A percentile compares a stretch with the other conserved stretches of the same genome.
Conservation (phyloP, 768 basidiomycete genomes). For the Lentinula lateritia region DNA sequence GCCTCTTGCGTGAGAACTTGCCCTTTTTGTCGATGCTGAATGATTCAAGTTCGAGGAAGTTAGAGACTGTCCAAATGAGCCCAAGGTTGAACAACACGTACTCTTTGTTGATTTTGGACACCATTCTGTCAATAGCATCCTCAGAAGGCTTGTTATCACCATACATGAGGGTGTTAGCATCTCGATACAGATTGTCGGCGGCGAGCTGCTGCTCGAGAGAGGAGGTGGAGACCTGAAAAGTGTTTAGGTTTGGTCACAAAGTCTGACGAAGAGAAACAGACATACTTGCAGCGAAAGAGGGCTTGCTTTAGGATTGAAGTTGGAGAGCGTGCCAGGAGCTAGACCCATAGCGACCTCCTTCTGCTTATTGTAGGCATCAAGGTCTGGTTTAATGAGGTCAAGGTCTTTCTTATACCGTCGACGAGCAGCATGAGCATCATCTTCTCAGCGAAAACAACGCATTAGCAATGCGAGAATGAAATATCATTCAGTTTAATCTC, state of each 20-base stretch:
- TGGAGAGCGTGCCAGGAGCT: conserved; percentile 61
- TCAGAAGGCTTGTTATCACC: conserved; percentile 94
- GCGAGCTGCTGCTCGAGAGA: conserved; percentile 63
- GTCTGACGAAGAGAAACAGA: not conserved
- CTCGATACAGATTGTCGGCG: conserved; percentile 82
- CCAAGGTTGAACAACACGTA: conserved; percentile 34
- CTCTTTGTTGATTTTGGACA: conserved; percentile 91
- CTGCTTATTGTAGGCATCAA: conserved; percentile 82
- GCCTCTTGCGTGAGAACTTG: conserved; percentile 82
- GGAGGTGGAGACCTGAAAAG: conserved; percentile 41
- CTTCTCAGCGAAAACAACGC: conserved; percentile 31
- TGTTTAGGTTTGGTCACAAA: conserved; percentile 8
- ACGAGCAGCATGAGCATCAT: conserved; percentile 85
- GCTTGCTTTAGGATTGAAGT: conserved; percentile 48
- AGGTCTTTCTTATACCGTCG: conserved; percentile 91
- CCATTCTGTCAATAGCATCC: conserved; percentile 90
- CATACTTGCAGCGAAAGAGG: conserved; percentile 31
- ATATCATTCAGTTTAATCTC: conserved; percentile 19
- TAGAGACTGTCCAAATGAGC: not conserved
- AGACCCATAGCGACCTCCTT: conserved; percentile 82
- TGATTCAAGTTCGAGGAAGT: conserved; percentile 5
- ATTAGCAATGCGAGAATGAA: not conserved
- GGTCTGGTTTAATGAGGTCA: conserved; percentile 81
- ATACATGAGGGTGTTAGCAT: conserved; percentile 89
- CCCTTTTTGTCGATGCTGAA: conserved; percentile 81